A percentile compares a stretch with the other conserved stretches of the same genome.
These are phyloP conservation scores for Fusarium heterosporum DNA, from an alignment of 2,329 filamentous ascomycete species.

Conservation along the genomic window DNA sequence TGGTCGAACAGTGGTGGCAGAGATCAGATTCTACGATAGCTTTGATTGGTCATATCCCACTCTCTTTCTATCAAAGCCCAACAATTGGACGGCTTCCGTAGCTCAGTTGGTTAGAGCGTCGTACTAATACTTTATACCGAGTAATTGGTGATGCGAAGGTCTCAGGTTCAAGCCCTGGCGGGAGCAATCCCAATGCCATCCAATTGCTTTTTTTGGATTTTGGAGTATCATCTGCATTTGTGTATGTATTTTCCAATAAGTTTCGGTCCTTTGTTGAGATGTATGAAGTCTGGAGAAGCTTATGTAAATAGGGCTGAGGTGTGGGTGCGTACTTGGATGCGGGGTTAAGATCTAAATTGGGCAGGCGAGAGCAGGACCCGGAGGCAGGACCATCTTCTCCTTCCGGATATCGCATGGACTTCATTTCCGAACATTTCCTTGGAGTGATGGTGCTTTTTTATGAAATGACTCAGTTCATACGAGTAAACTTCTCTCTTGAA, in stretches of 20 bases:
- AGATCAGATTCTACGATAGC: too few species aligned
- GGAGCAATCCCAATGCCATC: slow-evolving; percentile 46
- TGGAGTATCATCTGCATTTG: neutral
- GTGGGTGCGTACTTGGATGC: slow-evolving; percentile 1
- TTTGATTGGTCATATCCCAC: too few species aligned
- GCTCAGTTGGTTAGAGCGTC: slow-evolving; percentile 52
- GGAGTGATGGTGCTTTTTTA: neutral
- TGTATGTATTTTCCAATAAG: neutral
- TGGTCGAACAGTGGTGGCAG: neutral
- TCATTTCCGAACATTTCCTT: slow-evolving; percentile 9
- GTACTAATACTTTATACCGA: slow-evolving; percentile 49
- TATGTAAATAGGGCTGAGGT: slow-evolving; percentile 29
- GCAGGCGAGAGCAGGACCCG: neutral
- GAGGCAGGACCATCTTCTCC: neutral
- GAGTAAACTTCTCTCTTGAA: slow-evolving; percentile 7
- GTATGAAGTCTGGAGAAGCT: slow-evolving; percentile 23
- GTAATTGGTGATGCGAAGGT: slow-evolving; percentile 48
- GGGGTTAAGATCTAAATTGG: neutral
- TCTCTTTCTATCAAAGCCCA: neutral
- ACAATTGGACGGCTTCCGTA: slow-evolving; percentile 47
- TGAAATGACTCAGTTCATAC: neutral
- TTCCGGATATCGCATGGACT: slow-evolving; percentile 10
- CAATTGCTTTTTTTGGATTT: slow-evolving; percentile 31
- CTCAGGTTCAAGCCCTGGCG: slow-evolving; percentile 51
- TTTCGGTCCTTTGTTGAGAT: neutral